A percentile compares a stretch with the other conserved stretches of the same genome.
phyloP scores from a whole-genome alignment of 306 rosid genomes.

The Gleditsia sinensis region DNA sequence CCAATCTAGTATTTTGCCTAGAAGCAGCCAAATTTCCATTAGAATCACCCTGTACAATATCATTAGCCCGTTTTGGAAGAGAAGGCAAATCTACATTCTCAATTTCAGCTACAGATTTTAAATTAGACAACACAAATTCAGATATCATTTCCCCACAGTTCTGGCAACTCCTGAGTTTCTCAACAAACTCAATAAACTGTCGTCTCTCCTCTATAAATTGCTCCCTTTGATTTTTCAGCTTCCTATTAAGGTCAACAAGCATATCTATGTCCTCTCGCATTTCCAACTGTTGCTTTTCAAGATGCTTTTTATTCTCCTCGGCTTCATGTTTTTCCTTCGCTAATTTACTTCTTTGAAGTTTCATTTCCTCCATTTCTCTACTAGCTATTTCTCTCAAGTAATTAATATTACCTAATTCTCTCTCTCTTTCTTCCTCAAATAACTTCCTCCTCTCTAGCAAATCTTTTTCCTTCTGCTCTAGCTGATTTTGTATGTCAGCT shows the following conservation, averaged over 20 bases:
- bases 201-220: conserved; percentile 76
- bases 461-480: conserved; percentile 78
- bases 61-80: conserved; percentile 52
- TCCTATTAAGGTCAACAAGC: conserved; percentile 73
- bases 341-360: conserved; percentile 67
- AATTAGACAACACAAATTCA: conserved; percentile 73
- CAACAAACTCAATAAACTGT: conserved; percentile 67
- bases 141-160: conserved; percentile 74
- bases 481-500: conserved; percentile 73
- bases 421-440: conserved; percentile 79
- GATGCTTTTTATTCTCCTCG: conserved; percentile 65
- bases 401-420: conserved; percentile 66
- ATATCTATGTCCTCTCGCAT: conserved; percentile 83
- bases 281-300: conserved; percentile 77
- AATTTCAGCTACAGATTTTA: conserved; percentile 61
- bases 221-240: conserved; percentile 74
- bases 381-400: conserved; percentile 78
- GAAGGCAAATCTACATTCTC: conserved; percentile 67
- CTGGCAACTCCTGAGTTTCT: conserved; percentile 67
- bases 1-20: conserved; percentile 45
- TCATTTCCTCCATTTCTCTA: conserved; percentile 90
- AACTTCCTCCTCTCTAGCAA: conserved; percentile 63
- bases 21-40: conserved; percentile 48
- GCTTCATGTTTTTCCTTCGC: conserved; percentile 78
- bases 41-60: conserved; percentile 47